Percentiles rank a stretch among this genome's conserved stretches.
Evolutionary conservation across 2,329 filamentous ascomycete species (phyloP).

Genomic region (Alternaria hordeiaustralica): DNA sequence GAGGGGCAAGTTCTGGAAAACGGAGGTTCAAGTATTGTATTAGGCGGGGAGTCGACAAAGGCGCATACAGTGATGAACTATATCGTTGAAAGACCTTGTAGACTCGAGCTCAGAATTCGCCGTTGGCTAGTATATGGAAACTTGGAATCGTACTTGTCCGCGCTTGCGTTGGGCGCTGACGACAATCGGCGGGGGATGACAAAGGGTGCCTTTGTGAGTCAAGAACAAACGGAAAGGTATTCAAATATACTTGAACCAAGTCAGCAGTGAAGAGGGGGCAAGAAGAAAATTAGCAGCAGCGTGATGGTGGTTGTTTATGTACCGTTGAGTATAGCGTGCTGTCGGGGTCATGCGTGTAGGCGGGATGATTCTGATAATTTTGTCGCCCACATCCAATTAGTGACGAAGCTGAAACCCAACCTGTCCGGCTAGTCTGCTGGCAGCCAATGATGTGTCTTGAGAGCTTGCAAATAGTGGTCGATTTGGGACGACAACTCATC

Average conservation of each 20-base stretch:
- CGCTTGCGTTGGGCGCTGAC: conserved; percentile 35
- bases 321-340: conserved; percentile 30
- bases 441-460: conserved; percentile 38
- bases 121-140: conserved; percentile 17
- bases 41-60: conserved; percentile 30
- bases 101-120: conserved; percentile 18
- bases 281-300: conserved; percentile 13
- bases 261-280: conserved; percentile 5
- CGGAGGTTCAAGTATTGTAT: conserved; percentile 7
- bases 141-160: conserved; percentile 13
- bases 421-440: conserved; percentile 35
- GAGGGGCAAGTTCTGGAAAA: conserved; percentile 6
- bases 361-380: conserved; percentile 42
- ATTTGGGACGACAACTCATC: conserved; percentile 48
- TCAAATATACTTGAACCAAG: background rate
- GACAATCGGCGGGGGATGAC: conserved; percentile 21
- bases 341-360: conserved; percentile 47
- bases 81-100: conserved; percentile 16
- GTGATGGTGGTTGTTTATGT: conserved; percentile 39
- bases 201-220: conserved; percentile 28
- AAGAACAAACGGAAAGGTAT: conserved; percentile 12
- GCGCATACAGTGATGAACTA: conserved; percentile 16
- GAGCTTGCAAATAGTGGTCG: conserved; percentile 36
- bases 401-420: conserved; percentile 46
- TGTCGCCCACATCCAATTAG: conserved; percentile 42